Conservation (phyloP, 768 basidiomycete genomes). For the Saitozyma sp. region DNA sequence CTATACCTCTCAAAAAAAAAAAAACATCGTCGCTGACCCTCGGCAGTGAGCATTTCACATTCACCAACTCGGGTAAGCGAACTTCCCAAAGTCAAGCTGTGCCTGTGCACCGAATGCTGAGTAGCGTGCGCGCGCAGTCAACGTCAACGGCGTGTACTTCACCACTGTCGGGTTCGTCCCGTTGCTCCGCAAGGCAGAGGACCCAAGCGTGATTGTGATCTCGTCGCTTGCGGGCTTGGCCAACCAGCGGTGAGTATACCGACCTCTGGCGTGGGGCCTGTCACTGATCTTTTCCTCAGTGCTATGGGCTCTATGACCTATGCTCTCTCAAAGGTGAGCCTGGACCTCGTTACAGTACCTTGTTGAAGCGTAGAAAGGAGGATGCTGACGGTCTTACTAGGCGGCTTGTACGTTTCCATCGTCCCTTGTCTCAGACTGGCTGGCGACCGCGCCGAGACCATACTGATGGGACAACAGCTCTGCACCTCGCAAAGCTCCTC, state of each 20-base stretch:
- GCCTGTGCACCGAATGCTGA: no score
- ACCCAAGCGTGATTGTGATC: constrained; percentile 37
- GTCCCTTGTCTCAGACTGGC: no score
- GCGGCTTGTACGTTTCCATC: constrained; percentile 13
- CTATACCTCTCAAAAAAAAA: no score
- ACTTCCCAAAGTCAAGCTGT: no score
- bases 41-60: constrained; percentile 34
- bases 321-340: constrained; percentile 33
- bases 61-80: constrained; percentile 11
- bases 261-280: no score
- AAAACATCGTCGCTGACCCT: no score
- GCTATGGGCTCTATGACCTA: constrained; percentile 36
- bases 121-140: constrained; percentile 13
- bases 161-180: constrained; percentile 38
- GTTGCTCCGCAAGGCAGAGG: constrained; percentile 29
- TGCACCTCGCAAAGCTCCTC: constrained; percentile 33
- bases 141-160: constrained; percentile 44
- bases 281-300: no score
- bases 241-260: constrained; percentile 34
- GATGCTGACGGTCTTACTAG: constrained; percentile 9
- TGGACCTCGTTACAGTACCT: no score
- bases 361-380: no score
- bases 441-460: no score
- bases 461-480: no score
- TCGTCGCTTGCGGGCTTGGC: constrained; percentile 42